Percentiles rank a stretch among this genome's conserved stretches.
These are phyloP conservation scores for Xerocomus amazonicus DNA, from an alignment of 1,284 basidiomycete genomes.

Conservation along the genomic window DNA sequence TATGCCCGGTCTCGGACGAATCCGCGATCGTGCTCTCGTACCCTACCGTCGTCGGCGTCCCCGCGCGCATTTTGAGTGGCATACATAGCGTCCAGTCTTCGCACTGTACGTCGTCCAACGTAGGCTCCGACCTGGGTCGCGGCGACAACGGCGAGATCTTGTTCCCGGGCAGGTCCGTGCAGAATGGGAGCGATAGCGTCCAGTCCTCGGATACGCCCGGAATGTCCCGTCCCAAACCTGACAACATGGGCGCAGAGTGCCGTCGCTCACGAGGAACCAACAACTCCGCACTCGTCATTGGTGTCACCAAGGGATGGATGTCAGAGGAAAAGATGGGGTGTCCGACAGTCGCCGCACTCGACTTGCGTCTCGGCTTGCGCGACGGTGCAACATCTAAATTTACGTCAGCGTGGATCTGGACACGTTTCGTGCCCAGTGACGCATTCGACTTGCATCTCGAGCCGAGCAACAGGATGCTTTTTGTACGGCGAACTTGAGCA, in stretches of 20 bases:
- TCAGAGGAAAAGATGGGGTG: conserved; percentile 3
- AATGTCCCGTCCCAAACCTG: conserved; percentile 1
- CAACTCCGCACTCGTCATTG: conserved; percentile 17
- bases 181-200: conserved; percentile 33
- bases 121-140: not conserved
- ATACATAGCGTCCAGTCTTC: conserved; percentile 35
- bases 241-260: conserved; percentile 31
- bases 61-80: conserved; percentile 21
- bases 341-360: conserved; percentile 20
- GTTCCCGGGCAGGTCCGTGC: conserved; percentile 25
- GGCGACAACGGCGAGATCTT: conserved; percentile 12
- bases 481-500: conserved; percentile 27
- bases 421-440: conserved; percentile 28
- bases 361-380: conserved; percentile 28
- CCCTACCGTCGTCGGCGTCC: conserved; percentile 7
- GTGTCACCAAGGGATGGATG: not conserved
- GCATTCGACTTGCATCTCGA: conserved; percentile 28
- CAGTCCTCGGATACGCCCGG: conserved; percentile 19
- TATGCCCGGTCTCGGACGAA: not conserved
- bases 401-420: conserved; percentile 30
- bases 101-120: conserved; percentile 5
- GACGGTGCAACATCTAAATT: conserved; percentile 6
- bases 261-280: conserved; percentile 30
- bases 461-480: conserved; percentile 32
- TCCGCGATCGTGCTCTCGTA: conserved; percentile 2